phyloP scores from a whole-genome alignment of 257 asterid species.

The Przewalskia tangutica region DNA sequence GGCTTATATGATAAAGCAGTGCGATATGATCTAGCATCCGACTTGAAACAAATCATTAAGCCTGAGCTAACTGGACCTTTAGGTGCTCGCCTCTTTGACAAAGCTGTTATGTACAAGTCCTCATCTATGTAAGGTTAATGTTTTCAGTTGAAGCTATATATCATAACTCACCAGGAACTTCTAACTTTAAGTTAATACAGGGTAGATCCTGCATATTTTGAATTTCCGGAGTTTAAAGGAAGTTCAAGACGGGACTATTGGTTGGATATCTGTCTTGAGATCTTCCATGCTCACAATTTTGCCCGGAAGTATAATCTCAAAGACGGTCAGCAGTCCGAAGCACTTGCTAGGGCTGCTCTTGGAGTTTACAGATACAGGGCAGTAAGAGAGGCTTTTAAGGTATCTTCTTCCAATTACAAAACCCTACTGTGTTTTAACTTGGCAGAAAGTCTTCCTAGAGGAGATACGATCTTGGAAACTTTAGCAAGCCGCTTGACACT shows the following conservation, averaged over 20 bases:
- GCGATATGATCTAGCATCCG: conserved; percentile 67
- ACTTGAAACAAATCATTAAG: conserved; percentile 67
- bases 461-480: conserved; percentile 66
- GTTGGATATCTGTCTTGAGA: conserved; percentile 80
- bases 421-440: conserved; percentile 80
- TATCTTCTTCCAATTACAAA: conserved; percentile 57
- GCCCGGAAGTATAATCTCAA: conserved; percentile 51
- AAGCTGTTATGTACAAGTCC: conserved; percentile 94
- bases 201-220: conserved; percentile 77
- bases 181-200: conserved; percentile 42
- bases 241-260: conserved; percentile 84
- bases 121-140: conserved; percentile 54
- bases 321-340: conserved; percentile 57
- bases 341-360: conserved; percentile 68
- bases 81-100: conserved; percentile 92
- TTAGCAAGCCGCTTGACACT: conserved; percentile 44
- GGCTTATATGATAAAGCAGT: conserved; percentile 85
- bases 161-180: conserved; percentile 15
- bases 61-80: conserved; percentile 95
- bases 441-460: conserved; percentile 93
- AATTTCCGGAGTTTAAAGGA: conserved; percentile 91
- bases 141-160: conserved; percentile 11
- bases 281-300: conserved; percentile 64
- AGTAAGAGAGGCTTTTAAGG: conserved; percentile 62
- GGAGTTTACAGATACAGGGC: conserved; percentile 76